Evolutionary conservation across 2,329 filamentous ascomycete species (phyloP).

Genomic region (Bipolaris sorokiniana): DNA sequence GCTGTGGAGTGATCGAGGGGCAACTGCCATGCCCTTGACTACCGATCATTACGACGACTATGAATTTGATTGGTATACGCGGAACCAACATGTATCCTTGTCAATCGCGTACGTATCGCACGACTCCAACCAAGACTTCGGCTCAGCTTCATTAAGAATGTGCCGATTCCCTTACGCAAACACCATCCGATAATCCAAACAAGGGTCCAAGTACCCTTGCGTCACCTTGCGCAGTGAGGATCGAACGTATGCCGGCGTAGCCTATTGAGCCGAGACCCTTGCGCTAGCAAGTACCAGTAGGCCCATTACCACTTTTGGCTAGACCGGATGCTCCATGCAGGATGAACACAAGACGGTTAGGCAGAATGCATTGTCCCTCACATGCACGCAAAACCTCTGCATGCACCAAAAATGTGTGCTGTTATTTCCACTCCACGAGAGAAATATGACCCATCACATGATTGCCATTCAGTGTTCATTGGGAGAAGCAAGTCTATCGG

Average conservation of each 20-base stretch:
- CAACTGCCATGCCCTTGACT: background rate
- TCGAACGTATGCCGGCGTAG: background rate
- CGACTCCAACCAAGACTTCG: background rate
- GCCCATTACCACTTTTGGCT: background rate
- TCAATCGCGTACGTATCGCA: background rate
- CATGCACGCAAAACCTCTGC: background rate
- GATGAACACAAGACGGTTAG: background rate
- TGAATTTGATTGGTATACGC: background rate
- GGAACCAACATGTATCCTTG: background rate
- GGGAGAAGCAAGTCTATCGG: too few relatives aligned
- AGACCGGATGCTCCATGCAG: background rate
- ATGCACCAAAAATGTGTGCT: too few relatives aligned
- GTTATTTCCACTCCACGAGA: too few relatives aligned
- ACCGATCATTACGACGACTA: background rate
- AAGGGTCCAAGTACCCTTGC: background rate
- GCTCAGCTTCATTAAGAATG: background rate
- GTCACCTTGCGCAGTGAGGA: background rate
- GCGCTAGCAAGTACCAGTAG: background rate
- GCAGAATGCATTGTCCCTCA: background rate
- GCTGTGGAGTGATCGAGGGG: background rate
- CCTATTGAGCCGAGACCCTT: background rate
- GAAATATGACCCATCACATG: too few relatives aligned
- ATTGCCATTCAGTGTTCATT: too few relatives aligned
- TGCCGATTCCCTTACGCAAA: background rate
- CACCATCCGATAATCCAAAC: background rate